These are phyloP conservation scores for Ascodesmis nigricans DNA, from an alignment of 495 filamentous ascomycete genomes.

Conservation along the genomic window DNA sequence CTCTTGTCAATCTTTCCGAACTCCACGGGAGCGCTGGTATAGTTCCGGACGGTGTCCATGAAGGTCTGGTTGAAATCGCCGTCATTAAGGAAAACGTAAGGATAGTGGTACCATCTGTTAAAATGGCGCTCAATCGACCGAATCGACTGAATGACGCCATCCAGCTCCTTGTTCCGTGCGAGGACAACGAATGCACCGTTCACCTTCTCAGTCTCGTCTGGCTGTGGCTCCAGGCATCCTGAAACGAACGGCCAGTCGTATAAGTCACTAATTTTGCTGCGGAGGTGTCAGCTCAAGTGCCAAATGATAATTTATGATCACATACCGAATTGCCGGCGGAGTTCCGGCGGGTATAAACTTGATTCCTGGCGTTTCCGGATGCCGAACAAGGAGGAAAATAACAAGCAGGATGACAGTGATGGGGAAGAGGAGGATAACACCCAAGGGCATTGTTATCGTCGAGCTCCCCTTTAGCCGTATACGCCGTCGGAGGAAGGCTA, in stretches of 20 bases:
- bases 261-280: conserved; percentile 88
- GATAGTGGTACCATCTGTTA: conserved; percentile 97
- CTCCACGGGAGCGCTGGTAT: conserved; percentile 66
- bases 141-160: conserved; percentile 85
- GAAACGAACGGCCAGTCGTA: conserved; percentile 90
- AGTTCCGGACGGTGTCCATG: conserved; percentile 68
- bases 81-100: conserved; percentile 97
- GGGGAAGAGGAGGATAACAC: conserved; percentile 81
- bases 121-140: conserved; percentile 98
- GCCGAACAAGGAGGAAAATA: conserved; percentile 68
- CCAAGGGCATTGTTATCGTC: conserved; percentile 78
- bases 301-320: conserved; percentile 6
- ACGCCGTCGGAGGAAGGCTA: conserved; percentile 72
- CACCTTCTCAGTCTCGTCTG: conserved; percentile 43
- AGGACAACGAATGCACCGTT: conserved; percentile 94
- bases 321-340: conserved; percentile 78
- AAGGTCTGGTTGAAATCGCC: conserved; percentile 88
- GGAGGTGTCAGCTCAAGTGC: neutral
- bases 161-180: conserved; percentile 87
- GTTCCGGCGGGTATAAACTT: conserved; percentile 77
- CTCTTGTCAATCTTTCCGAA: conserved; percentile 80
- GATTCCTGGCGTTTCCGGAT: conserved; percentile 59
- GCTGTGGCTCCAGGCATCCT: conserved; percentile 54
- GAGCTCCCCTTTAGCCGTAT: conserved; percentile 88
- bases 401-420: conserved; percentile 80